phyloP scores from a whole-genome alignment of 2,329 filamentous ascomycete species.

The Xenosphaeropsis pyriputrescens region DNA sequence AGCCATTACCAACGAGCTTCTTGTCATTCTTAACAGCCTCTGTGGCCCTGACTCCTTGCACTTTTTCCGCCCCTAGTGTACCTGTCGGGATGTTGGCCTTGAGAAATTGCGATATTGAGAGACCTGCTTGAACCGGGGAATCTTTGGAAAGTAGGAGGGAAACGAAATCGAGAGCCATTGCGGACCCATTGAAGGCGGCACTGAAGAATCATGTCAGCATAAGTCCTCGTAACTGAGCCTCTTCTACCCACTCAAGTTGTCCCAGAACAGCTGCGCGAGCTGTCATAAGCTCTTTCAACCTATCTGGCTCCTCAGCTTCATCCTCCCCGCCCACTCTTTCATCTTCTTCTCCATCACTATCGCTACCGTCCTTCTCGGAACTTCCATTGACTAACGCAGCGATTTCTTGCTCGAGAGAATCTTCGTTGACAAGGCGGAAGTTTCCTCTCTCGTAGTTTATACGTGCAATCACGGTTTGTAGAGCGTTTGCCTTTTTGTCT shows the following conservation, averaged over 20 bases:
- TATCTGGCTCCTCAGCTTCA: slow-evolving; percentile 25
- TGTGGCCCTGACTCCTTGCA: slow-evolving; percentile 44
- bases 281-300: slow-evolving; percentile 18
- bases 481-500: slow-evolving; percentile 39
- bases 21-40: slow-evolving; percentile 39
- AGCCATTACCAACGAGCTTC: slow-evolving; percentile 46
- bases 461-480: slow-evolving; percentile 65
- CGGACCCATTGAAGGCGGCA: too few species aligned
- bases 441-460: slow-evolving; percentile 68
- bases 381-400: slow-evolving; percentile 25
- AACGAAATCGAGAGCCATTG: slow-evolving; percentile 62
- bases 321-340: slow-evolving; percentile 32
- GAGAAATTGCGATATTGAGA: slow-evolving; percentile 55
- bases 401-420: slow-evolving; percentile 56
- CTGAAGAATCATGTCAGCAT: too few species aligned
- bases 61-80: slow-evolving; percentile 54
- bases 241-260: slow-evolving; percentile 34
- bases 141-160: slow-evolving; percentile 77
- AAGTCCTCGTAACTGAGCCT: too few species aligned
- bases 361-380: slow-evolving; percentile 23
- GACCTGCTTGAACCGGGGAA: slow-evolving; percentile 51
- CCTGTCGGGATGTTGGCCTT: slow-evolving; percentile 61
- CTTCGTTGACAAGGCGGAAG: slow-evolving; percentile 68
- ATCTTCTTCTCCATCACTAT: slow-evolving; percentile 31
- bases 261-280: slow-evolving; percentile 42